Percentiles rank a stretch among this genome's conserved stretches.
Evolutionary conservation across 495 filamentous ascomycete species (phyloP).

Genomic region (Cercophora newfieldiana): DNA sequence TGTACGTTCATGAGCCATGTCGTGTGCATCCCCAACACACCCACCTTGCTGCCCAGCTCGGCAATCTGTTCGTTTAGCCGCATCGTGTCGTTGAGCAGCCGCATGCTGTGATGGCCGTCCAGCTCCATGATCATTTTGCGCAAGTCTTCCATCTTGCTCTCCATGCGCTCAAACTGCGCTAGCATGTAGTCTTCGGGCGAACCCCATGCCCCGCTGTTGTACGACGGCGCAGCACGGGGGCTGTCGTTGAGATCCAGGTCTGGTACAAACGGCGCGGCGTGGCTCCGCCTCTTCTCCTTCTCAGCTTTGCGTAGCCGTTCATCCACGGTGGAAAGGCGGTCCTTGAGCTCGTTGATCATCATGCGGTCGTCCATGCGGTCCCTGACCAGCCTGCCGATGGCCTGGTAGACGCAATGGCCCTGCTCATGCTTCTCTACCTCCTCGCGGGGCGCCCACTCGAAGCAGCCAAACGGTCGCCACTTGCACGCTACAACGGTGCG

Average conservation of each 20-base stretch:
- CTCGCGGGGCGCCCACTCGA: slow-evolving; percentile 31
- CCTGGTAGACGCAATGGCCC: slow-evolving; percentile 30
- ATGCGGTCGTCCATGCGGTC: slow-evolving; percentile 28
- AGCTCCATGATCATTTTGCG: slow-evolving; percentile 46
- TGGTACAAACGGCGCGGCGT: slow-evolving; percentile 3
- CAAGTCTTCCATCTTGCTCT: slow-evolving; percentile 47
- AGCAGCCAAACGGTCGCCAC: slow-evolving; percentile 45
- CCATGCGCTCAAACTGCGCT: slow-evolving; percentile 51
- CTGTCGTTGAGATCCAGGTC: slow-evolving; percentile 17
- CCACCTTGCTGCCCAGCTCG: slow-evolving; percentile 53
- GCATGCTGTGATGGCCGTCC: slow-evolving; percentile 48
- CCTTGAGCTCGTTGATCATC: slow-evolving; percentile 30
- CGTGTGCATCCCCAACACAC: slow-evolving; percentile 55
- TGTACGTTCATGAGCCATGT: slow-evolving; percentile 53
- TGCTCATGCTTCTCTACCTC: slow-evolving; percentile 34
- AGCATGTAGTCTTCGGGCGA: slow-evolving; percentile 40
- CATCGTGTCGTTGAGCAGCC: slow-evolving; percentile 51
- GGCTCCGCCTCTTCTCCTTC: slow-evolving; percentile 4
- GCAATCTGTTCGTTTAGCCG: slow-evolving; percentile 53
- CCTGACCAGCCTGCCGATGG: slow-evolving; percentile 25
- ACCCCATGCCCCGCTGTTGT: slow-evolving; percentile 11
- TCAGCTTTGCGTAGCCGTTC: slow-evolving; percentile 8
- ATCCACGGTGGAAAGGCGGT: slow-evolving; percentile 22
- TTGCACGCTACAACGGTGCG: slow-evolving; percentile 42
- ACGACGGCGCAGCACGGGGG: slow-evolving; percentile 12